phyloP scores from a whole-genome alignment of 768 basidiomycete species.

The Suillus hirtellus region DNA sequence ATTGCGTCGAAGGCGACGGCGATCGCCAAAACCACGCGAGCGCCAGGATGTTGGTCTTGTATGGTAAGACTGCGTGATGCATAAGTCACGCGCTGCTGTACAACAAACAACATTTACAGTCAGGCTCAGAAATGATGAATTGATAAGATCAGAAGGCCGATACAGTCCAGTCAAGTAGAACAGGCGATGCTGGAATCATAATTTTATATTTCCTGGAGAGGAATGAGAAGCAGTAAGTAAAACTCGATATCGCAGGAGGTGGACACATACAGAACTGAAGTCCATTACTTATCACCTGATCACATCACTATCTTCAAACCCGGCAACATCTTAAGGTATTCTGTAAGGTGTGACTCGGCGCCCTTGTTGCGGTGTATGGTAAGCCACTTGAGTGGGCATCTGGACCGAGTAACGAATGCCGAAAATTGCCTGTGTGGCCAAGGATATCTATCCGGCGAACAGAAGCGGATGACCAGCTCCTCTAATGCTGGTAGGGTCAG shows the following conservation, averaged over 20 bases:
- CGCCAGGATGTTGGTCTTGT: neutral
- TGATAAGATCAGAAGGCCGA: neutral
- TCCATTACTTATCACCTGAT: neutral
- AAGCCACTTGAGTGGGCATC: slow-evolving; percentile 24
- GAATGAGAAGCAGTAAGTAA: neutral
- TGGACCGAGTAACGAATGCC: slow-evolving; percentile 26
- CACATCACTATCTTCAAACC: slow-evolving; percentile 13
- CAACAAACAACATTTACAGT: neutral
- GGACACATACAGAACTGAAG: neutral
- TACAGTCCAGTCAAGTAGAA: neutral
- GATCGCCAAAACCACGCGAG: neutral
- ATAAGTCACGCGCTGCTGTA: neutral
- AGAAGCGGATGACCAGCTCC: slow-evolving; percentile 34
- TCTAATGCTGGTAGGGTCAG: slow-evolving; percentile 30
- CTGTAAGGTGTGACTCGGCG: slow-evolving; percentile 21
- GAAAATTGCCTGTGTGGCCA: slow-evolving; percentile 31
- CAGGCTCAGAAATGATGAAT: neutral
- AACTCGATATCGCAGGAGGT: neutral
- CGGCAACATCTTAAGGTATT: slow-evolving; percentile 25
- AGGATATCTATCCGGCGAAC: slow-evolving; percentile 27
- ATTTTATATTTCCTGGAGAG: neutral
- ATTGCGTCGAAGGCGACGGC: neutral
- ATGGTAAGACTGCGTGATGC: neutral
- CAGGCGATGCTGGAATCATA: neutral
- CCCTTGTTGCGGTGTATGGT: slow-evolving; percentile 27